Evolutionary conservation across 768 basidiomycete genomes (phyloP).

Genomic region (Mycena kentingensis): DNA sequence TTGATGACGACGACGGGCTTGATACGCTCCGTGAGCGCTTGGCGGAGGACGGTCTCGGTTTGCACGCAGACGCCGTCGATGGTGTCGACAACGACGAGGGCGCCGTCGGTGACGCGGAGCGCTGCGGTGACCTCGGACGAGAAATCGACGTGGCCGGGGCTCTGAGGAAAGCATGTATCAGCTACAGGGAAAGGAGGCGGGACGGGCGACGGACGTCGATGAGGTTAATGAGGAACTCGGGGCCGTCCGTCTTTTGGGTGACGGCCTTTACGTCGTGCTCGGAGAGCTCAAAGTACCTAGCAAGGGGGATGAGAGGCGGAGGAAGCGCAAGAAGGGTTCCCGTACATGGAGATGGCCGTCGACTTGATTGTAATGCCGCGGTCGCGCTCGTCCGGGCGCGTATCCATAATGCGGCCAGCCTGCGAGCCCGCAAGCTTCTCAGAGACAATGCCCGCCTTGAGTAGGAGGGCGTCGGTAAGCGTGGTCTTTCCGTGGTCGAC

Average conservation of each 20-base stretch:
- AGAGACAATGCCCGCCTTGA: conserved; percentile 99
- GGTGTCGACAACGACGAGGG: conserved; percentile 99
- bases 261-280: conserved; percentile 84
- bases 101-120: conserved; percentile 99
- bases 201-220: conserved; percentile 64
- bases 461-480: conserved; percentile 96
- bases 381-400: conserved; percentile 96
- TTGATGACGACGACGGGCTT: conserved; percentile 99
- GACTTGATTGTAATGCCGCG: conserved; percentile 99
- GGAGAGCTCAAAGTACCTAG: conserved; percentile 92
- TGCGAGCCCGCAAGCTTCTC: conserved; percentile 74
- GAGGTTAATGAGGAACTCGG: conserved; percentile 98
- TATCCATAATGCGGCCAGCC: conserved; percentile 95
- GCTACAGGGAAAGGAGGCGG: not conserved
- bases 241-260: conserved; percentile 90
- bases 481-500: conserved; percentile 99
- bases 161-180: not conserved
- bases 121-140: conserved; percentile 99
- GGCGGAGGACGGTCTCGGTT: conserved; percentile 98
- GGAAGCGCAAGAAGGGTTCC: not conserved
- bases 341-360: conserved; percentile 79
- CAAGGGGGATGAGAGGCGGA: not conserved
- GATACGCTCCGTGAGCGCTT: conserved; percentile 96
- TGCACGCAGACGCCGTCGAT: conserved; percentile 99
- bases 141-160: conserved; percentile 99